These are phyloP conservation scores for Rubia peregrina DNA, from an alignment of 305 asterid genomes.

Conservation along the genomic window DNA sequence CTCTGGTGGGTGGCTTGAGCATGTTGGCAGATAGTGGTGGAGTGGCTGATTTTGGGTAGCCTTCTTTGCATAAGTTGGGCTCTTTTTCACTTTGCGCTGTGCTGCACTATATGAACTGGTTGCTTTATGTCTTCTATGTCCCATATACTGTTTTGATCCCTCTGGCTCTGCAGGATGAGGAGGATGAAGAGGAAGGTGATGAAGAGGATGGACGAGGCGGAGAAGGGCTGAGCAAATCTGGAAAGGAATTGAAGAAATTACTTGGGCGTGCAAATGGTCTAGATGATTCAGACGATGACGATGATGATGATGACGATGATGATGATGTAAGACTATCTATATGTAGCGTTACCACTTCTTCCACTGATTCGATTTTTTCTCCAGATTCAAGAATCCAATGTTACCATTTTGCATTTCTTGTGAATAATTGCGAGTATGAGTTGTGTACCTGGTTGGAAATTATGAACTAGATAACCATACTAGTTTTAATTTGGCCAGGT, in stretches of 20 bases:
- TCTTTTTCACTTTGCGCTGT: not conserved
- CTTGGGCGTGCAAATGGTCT: conserved; percentile 84
- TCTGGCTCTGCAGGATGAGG: not conserved
- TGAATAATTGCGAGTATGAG: not conserved
- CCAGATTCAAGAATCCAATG: not conserved
- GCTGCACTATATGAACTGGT: not conserved
- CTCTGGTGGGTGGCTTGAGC: not conserved
- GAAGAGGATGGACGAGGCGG: conserved; percentile 71
- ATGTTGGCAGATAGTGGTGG: not conserved
- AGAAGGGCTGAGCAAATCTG: conserved; percentile 88
- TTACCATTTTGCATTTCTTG: not conserved
- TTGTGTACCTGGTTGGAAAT: not conserved
- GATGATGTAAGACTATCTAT: conserved; percentile 50
- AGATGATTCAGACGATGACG: conserved; percentile 82
- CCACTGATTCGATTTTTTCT: not conserved
- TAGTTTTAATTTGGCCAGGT: conserved; percentile 31
- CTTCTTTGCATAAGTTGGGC: conserved; percentile 4
- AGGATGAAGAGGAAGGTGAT: conserved; percentile 95
- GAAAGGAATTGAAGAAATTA: conserved; percentile 90
- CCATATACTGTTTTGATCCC: not conserved
- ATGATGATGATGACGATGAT: conserved; percentile 63
- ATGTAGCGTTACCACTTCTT: conserved; percentile 22
- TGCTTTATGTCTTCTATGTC: not conserved
- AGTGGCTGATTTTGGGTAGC: not conserved
- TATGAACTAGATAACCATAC: not conserved